phyloP scores from a whole-genome alignment of 345 rosid genomes.

The Gossypium sturtianum region DNA sequence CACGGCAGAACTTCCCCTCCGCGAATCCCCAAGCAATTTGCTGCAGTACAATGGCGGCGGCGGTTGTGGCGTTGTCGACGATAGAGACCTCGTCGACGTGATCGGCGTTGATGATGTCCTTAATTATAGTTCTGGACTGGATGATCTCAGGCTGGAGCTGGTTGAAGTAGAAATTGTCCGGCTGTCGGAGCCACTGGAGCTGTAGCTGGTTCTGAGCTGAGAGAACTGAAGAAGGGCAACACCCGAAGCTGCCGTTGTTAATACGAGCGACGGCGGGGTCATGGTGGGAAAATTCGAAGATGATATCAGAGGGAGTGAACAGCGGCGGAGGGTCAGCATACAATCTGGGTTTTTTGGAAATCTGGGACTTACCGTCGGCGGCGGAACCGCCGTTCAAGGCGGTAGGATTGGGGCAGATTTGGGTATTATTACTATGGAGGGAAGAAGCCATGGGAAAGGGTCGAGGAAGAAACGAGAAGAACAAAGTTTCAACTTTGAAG shows the following conservation, averaged over 20 bases:
- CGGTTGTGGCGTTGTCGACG: constrained; percentile 96
- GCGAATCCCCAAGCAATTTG: constrained; percentile 61
- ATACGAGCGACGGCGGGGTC: constrained; percentile 55
- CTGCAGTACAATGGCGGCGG: constrained; percentile 79
- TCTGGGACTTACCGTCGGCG: constrained; percentile 10
- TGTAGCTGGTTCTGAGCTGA: constrained; percentile 65
- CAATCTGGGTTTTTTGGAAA: constrained; percentile 35
- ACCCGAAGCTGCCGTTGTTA: constrained; percentile 94
- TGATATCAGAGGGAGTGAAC: constrained; percentile 35
- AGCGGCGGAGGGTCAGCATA: background rate
- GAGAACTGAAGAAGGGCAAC: constrained; percentile 65
- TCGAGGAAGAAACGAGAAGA: background rate
- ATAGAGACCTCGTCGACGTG: constrained; percentile 66
- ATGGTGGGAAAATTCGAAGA: constrained; percentile 77
- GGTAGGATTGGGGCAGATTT: constrained; percentile 17
- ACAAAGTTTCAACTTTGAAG: background rate
- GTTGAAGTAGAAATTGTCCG: constrained; percentile 68
- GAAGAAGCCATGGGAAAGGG: constrained; percentile 28
- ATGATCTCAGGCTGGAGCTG: constrained; percentile 47
- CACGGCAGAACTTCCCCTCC: constrained; percentile 54
- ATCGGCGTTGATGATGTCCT: constrained; percentile 61
- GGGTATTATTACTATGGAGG: constrained; percentile 4
- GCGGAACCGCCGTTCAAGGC: constrained; percentile 22
- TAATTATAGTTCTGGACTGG: constrained; percentile 46
- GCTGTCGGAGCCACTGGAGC: constrained; percentile 62